These are phyloP conservation scores for Globisporangium barbulae DNA, from an alignment of 352 stramenopile genomes.

Conservation along the genomic window DNA sequence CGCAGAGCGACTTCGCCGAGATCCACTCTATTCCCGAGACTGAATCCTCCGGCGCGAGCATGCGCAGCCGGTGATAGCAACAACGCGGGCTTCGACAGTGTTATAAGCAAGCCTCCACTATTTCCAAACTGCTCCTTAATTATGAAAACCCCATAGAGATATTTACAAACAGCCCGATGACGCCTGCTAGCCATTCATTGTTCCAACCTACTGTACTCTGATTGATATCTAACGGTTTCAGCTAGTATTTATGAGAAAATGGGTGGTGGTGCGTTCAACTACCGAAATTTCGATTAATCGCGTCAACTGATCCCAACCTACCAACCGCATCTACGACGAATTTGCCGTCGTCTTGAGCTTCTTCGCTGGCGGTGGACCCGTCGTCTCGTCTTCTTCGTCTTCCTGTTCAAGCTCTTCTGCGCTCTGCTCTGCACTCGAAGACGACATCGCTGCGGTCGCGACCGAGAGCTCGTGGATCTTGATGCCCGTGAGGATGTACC, in stretches of 20 bases:
- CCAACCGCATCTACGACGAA: constrained; percentile 2
- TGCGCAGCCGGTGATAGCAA: neutral
- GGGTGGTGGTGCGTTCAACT: neutral
- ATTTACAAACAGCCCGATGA: neutral
- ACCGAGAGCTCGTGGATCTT: constrained; percentile 67
- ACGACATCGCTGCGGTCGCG: neutral
- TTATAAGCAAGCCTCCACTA: neutral
- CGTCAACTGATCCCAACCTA: neutral
- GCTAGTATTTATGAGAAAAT: neutral
- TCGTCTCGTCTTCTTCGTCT: neutral
- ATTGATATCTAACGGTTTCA: neutral
- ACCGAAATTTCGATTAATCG: constrained; percentile 4
- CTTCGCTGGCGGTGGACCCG: constrained; percentile 5
- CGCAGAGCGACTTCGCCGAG: constrained; percentile 19
- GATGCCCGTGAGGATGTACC: constrained; percentile 93
- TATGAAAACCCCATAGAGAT: constrained; percentile 3
- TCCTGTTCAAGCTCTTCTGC: neutral
- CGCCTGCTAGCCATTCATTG: no score
- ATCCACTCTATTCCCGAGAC: constrained; percentile 21
- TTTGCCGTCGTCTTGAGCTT: constrained; percentile 16
- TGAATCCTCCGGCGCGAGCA: constrained; percentile 8
- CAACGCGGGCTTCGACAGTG: neutral
- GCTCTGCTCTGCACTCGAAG: neutral
- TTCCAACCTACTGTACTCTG: neutral
- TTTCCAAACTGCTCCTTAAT: neutral